Evolutionary conservation across 2,329 filamentous ascomycete genomes (phyloP).

Genomic region (Colletotrichum gloeosporioides): DNA sequence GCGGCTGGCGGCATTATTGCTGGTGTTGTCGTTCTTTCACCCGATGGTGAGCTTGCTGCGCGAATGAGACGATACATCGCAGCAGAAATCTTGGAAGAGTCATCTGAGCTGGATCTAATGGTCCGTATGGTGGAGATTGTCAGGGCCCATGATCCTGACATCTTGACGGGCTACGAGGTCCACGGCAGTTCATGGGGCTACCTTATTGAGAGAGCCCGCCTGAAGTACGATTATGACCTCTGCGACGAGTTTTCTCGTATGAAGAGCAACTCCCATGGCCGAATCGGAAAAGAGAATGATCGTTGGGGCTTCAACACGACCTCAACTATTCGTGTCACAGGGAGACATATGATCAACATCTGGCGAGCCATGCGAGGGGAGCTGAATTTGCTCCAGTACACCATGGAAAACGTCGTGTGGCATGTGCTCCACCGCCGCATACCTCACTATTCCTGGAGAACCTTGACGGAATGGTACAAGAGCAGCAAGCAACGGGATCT

Average conservation of each 20-base stretch:
- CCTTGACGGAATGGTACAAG: conserved; percentile 82
- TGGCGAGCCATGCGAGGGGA: conserved; percentile 97
- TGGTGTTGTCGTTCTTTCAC: conserved; percentile 77
- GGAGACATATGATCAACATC: conserved; percentile 94
- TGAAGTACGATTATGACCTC: conserved; percentile 88
- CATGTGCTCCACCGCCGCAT: conserved; percentile 87
- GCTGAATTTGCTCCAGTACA: conserved; percentile 90
- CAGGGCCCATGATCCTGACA: conserved; percentile 83
- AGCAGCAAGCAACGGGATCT: conserved; percentile 73
- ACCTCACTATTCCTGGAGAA: conserved; percentile 82
- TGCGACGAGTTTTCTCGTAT: conserved; percentile 92
- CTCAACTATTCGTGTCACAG: conserved; percentile 90
- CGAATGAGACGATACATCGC: conserved; percentile 67
- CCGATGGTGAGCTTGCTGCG: conserved; percentile 61
- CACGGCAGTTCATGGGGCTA: conserved; percentile 96
- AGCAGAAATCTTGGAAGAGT: conserved; percentile 74
- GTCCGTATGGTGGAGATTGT: conserved; percentile 89
- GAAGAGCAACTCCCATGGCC: conserved; percentile 81
- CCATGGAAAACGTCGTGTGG: conserved; percentile 94
- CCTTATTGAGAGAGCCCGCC: conserved; percentile 84
- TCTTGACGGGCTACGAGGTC: conserved; percentile 93
- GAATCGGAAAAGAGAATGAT: conserved; percentile 86
- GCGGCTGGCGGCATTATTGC: conserved; percentile 56
- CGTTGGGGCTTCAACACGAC: conserved; percentile 95
- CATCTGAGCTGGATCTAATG: conserved; percentile 83